Base-by-base conservation (phyloP, 495 filamentous ascomycete genomes). In the Immersiella caudata region DNA sequence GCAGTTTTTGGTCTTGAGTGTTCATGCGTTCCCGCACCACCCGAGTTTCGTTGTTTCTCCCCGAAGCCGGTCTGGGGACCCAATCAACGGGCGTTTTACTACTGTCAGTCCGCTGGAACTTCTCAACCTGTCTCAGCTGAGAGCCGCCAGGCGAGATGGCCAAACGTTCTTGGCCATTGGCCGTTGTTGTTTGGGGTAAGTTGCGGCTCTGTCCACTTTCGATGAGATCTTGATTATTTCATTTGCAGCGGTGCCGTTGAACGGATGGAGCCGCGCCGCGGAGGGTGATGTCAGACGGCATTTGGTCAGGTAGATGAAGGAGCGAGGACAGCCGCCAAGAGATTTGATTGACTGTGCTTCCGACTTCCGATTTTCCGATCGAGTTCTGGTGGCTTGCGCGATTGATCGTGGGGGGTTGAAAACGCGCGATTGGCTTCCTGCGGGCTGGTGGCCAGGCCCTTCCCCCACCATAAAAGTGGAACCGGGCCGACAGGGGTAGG, bases 21-120 rank as follows among this genome's bases (percentile, higher is more conserved):
- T 70, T 70, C 55, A 70, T 70, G 68, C 68, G 57, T 64, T 49
- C 29, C 56, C n/a, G 24, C 24, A 18, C 40, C 27, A 27, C 7
- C 60, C 56, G 54, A 64, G 68, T 70, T 70, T 70, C 68, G 62
- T 46, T 46, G 40, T 46, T 46, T 46, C 40, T 46, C 16, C 40
- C 40, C 40, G 11, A 46, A 4, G 5, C 40, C 16, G 36, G 1
- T 16, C 16, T 3, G 16, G 54, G 60, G 40, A 36, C 60, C 35
- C 68, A 70, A 67, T 67, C 68, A 62, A 18, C 52, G 52, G 8
- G 14, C n/a, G 52, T 55, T 22, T 26, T 55, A n/a, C 52, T 11
- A 55, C 21, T 7, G 20, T 55, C 21, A 24, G 52, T 55, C 52
- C 20, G 52, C 52, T 20, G 20, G 20, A 16, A 5, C 11, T 12